A percentile compares a stretch with the other conserved stretches of the same genome.
Evolutionary conservation across 257 asterid genomes (phyloP).

Genomic region (Solanum sparsipilum): DNA sequence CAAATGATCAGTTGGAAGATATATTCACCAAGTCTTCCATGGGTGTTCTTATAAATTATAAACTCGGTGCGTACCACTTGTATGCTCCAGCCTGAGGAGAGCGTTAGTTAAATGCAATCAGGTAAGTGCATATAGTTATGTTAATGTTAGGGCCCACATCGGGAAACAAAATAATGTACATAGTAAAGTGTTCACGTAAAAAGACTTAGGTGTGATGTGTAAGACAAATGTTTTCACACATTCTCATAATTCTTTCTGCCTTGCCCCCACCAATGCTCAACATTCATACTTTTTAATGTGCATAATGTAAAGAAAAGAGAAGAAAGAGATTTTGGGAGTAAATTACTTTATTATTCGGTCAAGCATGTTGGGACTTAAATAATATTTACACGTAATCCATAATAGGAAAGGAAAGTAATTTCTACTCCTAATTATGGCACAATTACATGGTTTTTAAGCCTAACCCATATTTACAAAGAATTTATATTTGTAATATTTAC

Average conservation of each 20-base stretch:
- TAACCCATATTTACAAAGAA: background rate
- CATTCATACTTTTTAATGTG: background rate
- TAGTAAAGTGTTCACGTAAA: background rate
- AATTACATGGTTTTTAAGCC: background rate
- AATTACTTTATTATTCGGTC: background rate
- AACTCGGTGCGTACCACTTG: background rate
- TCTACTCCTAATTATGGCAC: background rate
- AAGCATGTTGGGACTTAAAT: background rate
- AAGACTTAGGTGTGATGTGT: background rate
- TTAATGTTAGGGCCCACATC: background rate
- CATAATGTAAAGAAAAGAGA: background rate
- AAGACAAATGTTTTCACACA: background rate
- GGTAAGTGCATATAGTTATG: background rate
- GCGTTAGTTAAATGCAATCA: background rate
- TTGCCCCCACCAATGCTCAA: background rate
- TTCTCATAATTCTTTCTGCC: background rate
- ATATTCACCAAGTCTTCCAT: background rate
- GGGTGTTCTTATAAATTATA: background rate
- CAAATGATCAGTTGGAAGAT: background rate
- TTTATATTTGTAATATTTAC: background rate
- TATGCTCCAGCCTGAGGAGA: background rate
- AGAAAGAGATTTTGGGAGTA: background rate
- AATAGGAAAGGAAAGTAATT: background rate
- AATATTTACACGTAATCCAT: background rate
- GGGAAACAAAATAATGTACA: background rate